phyloP scores from a whole-genome alignment of 768 basidiomycete species.

The Lentinula boryana region DNA sequence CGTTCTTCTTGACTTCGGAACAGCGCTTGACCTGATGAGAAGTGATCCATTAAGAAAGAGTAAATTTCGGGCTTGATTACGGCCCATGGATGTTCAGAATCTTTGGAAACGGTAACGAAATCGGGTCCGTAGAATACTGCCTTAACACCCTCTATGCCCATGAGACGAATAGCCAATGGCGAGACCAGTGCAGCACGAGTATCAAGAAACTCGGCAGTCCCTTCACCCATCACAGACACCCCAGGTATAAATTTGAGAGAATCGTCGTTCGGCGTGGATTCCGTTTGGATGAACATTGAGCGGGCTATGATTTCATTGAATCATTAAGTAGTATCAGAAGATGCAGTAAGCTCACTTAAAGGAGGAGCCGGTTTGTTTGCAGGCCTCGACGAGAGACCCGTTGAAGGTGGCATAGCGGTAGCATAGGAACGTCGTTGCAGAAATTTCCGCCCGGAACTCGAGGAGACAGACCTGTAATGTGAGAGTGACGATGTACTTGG shows the following conservation, averaged over 20 bases:
- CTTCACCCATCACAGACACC: conserved; percentile 77
- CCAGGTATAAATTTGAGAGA: conserved; percentile 98
- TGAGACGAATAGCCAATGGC: conserved; percentile 89
- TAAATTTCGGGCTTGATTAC: conserved; percentile 97
- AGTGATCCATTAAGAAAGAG: conserved; percentile 93
- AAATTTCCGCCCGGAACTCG: background rate
- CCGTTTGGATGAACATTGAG: conserved; percentile 98
- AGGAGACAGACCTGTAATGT: background rate
- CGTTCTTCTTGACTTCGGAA: conserved; percentile 81
- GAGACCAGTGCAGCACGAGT: conserved; percentile 82
- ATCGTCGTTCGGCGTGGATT: conserved; percentile 94
- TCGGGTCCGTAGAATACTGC: conserved; percentile 95
- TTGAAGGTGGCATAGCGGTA: background rate
- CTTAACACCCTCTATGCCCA: conserved; percentile 90
- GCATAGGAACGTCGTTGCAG: conserved; percentile 1
- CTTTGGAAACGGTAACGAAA: conserved; percentile 95
- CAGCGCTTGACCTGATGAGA: conserved; percentile 83
- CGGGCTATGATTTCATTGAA: conserved; percentile 39
- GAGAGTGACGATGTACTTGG: background rate
- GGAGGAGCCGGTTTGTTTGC: conserved; percentile 15
- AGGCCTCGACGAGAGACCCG: conserved; percentile 2
- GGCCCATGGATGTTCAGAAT: conserved; percentile 78
- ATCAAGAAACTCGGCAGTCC: conserved; percentile 93
- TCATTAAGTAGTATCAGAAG: background rate
- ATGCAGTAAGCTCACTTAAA: conserved; percentile 25